Evolutionary conservation across 2,329 filamentous ascomycete genomes (phyloP), one percentile per base, ranked within the genome.

Genomic region (Pestalotiopsis sp.): DNA sequence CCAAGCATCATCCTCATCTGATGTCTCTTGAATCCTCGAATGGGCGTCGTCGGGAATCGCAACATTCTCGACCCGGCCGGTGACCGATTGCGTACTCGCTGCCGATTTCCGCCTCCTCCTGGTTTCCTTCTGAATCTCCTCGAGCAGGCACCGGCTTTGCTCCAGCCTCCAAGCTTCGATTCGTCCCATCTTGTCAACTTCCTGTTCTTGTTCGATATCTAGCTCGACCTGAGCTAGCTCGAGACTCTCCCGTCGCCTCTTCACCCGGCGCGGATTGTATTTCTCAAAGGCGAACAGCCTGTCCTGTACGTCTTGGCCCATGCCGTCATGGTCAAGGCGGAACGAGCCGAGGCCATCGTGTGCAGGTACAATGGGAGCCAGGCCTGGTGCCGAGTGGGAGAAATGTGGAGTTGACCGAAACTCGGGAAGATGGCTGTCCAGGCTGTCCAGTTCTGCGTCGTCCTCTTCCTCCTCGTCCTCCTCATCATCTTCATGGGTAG

Each of bases 311-410:
- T 89, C 86, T 1, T 80, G 75, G 2, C 82, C 82, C 71, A 86
- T 75, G 70, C 82, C 75, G 76, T 86, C 81, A 71, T 88, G 76
- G 81, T 93, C 77, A 75, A 93, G 69, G 79, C 84, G 88, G 78
- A 99, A 99, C 6, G 91, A 93, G 4, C 96, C 96, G 59, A 98
- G 81, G 1, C 96, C 96, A 82, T 99, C 94, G 76, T 99, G 96
- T 1, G 90, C 89, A 0, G 96, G 96, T n/a, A 99, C 86, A 2
- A 97, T 88, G 0, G 92, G 89, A 20, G 86, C 84, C 67, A 87
- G 82, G 57, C 71, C 83, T 73, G 73, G 80, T 66, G 71, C 79
- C 72, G 62, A 78, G 73, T 71, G 79, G 73, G 74, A 85, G 35
- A 77, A 82, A 65, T 74, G 75, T 7, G 85, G 83, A 6, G 83